These are phyloP conservation scores for Vitellaria paradoxa DNA, from an alignment of 179 eudicot genomes.

Conservation along the genomic window DNA sequence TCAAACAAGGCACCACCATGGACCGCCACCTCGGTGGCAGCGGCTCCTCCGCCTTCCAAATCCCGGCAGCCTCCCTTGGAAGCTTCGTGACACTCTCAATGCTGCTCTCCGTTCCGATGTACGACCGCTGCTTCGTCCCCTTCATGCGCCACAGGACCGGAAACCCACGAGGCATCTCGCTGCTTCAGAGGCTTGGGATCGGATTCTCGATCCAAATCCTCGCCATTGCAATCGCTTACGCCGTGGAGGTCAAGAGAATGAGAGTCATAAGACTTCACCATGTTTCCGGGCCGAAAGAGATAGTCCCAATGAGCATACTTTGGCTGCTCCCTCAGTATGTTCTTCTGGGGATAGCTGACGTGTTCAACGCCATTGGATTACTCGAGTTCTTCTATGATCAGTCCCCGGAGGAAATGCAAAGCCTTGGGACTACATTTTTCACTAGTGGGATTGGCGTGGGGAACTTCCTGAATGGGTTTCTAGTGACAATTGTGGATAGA, in stretches of 20 bases:
- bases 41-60: slow-evolving; percentile 29
- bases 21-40: slow-evolving; percentile 46
- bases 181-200: slow-evolving; percentile 64
- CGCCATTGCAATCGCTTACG: slow-evolving; percentile 58
- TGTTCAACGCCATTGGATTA: slow-evolving; percentile 69
- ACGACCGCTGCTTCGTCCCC: slow-evolving; percentile 75
- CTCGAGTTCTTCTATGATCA: slow-evolving; percentile 85
- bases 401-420: slow-evolving; percentile 77
- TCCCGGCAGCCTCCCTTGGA: slow-evolving; percentile 81
- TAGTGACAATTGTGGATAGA: slow-evolving; percentile 67
- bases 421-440: slow-evolving; percentile 81
- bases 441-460: slow-evolving; percentile 80
- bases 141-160: slow-evolving; percentile 50
- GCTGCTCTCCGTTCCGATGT: slow-evolving; percentile 62
- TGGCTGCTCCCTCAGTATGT: slow-evolving; percentile 70
- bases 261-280: slow-evolving; percentile 38
- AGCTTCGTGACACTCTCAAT: slow-evolving; percentile 74
- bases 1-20: slow-evolving; percentile 80
- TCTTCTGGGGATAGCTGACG: slow-evolving; percentile 64
- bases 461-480: slow-evolving; percentile 65
- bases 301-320: slow-evolving; percentile 66
- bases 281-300: slow-evolving; percentile 25
- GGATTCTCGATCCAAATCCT: slow-evolving; percentile 63
- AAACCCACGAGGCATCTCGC: slow-evolving; percentile 73
- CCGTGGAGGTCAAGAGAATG: slow-evolving; percentile 57